These are phyloP conservation scores for Salpingoeca rosetta DNA, from an alignment of 78 protist species.

Conservation along the genomic window DNA sequence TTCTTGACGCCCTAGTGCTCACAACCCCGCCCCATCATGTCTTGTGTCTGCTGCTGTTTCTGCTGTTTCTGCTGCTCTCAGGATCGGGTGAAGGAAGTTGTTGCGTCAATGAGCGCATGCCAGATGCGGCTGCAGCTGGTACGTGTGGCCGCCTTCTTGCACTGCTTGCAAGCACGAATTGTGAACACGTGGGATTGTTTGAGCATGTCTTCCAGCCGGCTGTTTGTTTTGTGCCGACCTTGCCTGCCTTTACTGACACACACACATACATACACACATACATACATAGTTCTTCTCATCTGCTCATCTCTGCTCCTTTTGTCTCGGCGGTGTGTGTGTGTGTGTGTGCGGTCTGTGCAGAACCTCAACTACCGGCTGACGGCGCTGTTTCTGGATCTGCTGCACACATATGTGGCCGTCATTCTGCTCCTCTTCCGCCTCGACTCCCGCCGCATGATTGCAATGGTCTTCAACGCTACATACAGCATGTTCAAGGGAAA, in stretches of 20 bases:
- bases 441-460: neutral
- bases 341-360: too few species aligned
- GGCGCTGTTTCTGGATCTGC: neutral
- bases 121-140: neutral
- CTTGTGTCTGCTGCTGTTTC: neutral
- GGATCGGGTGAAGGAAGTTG: neutral
- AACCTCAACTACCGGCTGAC: neutral
- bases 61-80: neutral
- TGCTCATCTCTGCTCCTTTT: too few species aligned
- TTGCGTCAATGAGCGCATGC: neutral
- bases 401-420: neutral
- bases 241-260: neutral
- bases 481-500: too few species aligned
- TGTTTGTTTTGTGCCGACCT: neutral
- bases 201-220: neutral
- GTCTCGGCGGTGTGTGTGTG: too few species aligned
- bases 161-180: neutral
- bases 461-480: neutral
- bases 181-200: neutral
- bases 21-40: neutral
- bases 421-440: neutral
- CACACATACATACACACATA: too few species aligned
- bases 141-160: too few species aligned
- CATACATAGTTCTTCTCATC: too few species aligned
- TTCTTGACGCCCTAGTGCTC: neutral